Conservation (phyloP, 2,329 filamentous ascomycete species). For the Neonectria coccinea region DNA sequence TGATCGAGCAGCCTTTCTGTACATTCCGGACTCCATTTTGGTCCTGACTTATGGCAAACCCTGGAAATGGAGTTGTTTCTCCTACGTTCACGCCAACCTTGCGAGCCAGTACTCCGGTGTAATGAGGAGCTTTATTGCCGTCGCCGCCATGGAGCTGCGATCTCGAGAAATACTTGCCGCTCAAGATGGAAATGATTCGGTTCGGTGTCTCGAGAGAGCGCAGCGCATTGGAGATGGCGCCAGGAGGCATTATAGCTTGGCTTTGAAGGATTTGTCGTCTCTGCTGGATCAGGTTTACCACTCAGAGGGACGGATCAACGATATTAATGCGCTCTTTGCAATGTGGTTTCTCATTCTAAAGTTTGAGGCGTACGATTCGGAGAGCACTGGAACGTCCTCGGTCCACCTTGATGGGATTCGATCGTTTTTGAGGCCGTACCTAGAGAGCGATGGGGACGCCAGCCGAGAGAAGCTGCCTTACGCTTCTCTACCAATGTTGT, state of each 20-base stretch:
- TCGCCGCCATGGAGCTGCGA: constrained; percentile 37
- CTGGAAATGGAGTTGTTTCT: constrained; percentile 41
- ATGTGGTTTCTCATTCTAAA: constrained; percentile 42
- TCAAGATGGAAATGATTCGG: neutral
- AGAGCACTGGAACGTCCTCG: constrained; percentile 29
- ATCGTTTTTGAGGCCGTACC: constrained; percentile 32
- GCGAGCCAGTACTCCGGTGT: constrained; percentile 38
- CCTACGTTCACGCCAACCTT: constrained; percentile 35
- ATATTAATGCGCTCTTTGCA: constrained; percentile 36
- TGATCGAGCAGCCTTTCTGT: constrained; percentile 32
- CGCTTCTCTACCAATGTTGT: constrained; percentile 33
- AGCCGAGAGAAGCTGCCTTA: constrained; percentile 25
- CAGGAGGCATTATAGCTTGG: constrained; percentile 29
- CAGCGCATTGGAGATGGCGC: constrained; percentile 23
- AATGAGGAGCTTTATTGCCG: constrained; percentile 40
- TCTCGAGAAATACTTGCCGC: constrained; percentile 28
- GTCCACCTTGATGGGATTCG: constrained; percentile 39
- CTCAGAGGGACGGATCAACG: constrained; percentile 12
- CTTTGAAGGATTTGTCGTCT: constrained; percentile 37
- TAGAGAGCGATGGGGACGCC: constrained; percentile 17
- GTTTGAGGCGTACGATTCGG: constrained; percentile 35
- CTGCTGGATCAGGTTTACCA: constrained; percentile 32
- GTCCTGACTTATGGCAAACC: constrained; percentile 37
- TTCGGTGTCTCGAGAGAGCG: constrained; percentile 12
- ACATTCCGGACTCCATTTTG: constrained; percentile 34